Evolutionary conservation across 805 yeast genomes (phyloP), one percentile per base, ranked within the genome.

Genomic region (Tetrapisispora fleetii): DNA sequence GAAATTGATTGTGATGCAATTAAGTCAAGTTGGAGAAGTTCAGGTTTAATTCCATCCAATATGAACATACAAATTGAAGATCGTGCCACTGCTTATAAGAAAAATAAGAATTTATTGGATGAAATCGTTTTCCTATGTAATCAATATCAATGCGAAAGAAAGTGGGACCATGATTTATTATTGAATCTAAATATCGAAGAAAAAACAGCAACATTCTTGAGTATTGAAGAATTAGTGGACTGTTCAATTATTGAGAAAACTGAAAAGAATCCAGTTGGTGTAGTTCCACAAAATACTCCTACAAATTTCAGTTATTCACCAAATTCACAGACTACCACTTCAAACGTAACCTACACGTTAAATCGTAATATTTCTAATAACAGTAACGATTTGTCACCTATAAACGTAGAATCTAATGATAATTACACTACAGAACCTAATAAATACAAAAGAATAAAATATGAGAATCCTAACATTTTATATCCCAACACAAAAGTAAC

Each of bases 191-290:
- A 68, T 35, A 61, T 70, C 13, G 78, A 74, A 53, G 68, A 67
- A 40, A 73, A 71, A 50, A 67, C 64, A 46, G 62, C 68, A 37
- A 62, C 71, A 40, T 81, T 79, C 54, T 68, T 76, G 11, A 78
- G 84, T 18, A 78, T 78, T 40, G 80, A 75, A 46, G 85, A 81
- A 55, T 72, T 80, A 41, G 77, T 80, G 2, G 78, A 79, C 24
- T 75, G 83, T 57, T 78, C 84, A 52, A 71, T 78, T 13, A 36
- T 48, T 24, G 50, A 48, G 19, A 48, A 39, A 28, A 39, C 43
- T 43, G 50, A 48, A 28, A 46, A 40, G 14, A 37, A 46, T 36
- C 48, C 48, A 10, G 48, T 46, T 3, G 44, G 44, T 18, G n/a
- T 28, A 9, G 48, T 46, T 7, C 48, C 48, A 33, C 48, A 40